Base-by-base conservation (phyloP, 768 basidiomycete genomes). In the Flagelloscypha sp. region DNA sequence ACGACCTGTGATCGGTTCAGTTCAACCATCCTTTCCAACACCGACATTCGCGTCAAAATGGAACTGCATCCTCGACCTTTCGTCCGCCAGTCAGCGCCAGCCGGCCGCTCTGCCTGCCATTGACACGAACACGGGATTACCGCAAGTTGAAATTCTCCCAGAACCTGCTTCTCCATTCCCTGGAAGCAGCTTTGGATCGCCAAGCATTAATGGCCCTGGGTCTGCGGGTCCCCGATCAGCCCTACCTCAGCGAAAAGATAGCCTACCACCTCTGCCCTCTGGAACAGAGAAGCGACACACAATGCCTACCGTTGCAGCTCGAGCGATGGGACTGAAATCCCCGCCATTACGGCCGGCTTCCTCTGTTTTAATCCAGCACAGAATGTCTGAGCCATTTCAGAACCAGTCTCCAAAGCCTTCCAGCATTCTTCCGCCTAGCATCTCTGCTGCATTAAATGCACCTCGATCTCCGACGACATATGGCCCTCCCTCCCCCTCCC, bases 31-130 rank as follows among this genome's bases (percentile, higher is more conserved):
- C 19, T 86, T 78, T 45, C 87, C 84, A 0, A 87, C 90, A 6
- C 62, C 59, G 9, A 66, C 75, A 0, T 95, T 92, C 55, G 74
- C 79, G 0, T 92, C 90, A 1, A 66, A 80, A 20, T 95, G 92
- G 92, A 94, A 88, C 45, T 92, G 88, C 45, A 65, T 86, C 2
- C 74, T 95, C 13, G 87, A 93, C 53, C 66, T 95, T n/a, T 59
- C 72, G 2, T 48, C 69, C 47, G 45, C 15, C 45, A 21, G 21
- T 44, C 56, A 41, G 44, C 47, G 44, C 42, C 47, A 28, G 24
- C 20, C 32, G 43, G 44, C 36, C 35, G 45, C 19, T 41, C 39
- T 20, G 28, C 19, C 24, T 33, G 20, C 21, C 27, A 41, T 18
- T 23, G 38, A 24, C 41, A 53, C 5, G 58, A 62, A 17, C 44